Evolutionary conservation across 768 basidiomycete genomes (phyloP).

Genomic region (Trametes sanguinea): DNA sequence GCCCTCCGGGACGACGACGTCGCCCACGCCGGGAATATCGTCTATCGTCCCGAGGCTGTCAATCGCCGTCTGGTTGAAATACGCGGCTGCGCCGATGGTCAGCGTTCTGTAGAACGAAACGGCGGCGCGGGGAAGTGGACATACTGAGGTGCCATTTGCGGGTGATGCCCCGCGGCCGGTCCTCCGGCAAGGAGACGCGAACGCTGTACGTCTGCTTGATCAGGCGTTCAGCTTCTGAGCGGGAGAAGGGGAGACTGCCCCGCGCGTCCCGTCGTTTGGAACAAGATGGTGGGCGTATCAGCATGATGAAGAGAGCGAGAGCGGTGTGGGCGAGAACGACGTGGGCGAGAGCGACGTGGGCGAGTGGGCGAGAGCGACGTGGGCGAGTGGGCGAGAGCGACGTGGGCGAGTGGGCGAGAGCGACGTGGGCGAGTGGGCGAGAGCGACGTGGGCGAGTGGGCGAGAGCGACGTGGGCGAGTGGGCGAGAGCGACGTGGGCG

Average conservation of each 20-base stretch:
- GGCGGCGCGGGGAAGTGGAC: constrained; percentile 24
- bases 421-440: too few relatives aligned
- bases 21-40: constrained; percentile 64
- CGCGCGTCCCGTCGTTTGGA: constrained; percentile 45
- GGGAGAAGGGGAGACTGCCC: constrained; percentile 35
- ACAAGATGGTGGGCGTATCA: constrained; percentile 9
- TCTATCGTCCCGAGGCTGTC: constrained; percentile 74
- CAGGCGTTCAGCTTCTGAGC: constrained; percentile 40
- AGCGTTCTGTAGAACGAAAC: background rate
- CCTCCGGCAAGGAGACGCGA: constrained; percentile 47
- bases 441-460: too few relatives aligned
- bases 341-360: too few relatives aligned
- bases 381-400: too few relatives aligned
- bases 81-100: constrained; percentile 57
- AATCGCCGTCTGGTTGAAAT: constrained; percentile 78
- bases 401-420: too few relatives aligned
- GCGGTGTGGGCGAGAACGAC: too few relatives aligned
- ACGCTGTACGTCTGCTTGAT: constrained; percentile 61
- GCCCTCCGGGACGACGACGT: constrained; percentile 69
- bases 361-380: too few relatives aligned
- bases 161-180: constrained; percentile 42
- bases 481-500: too few relatives aligned
- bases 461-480: too few relatives aligned
- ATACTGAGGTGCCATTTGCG: constrained; percentile 57
- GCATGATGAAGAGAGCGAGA: background rate